Evolutionary conservation across 2,329 filamentous ascomycete genomes (phyloP).

Genomic region (Dryadomyces quercus-mongolicae): DNA sequence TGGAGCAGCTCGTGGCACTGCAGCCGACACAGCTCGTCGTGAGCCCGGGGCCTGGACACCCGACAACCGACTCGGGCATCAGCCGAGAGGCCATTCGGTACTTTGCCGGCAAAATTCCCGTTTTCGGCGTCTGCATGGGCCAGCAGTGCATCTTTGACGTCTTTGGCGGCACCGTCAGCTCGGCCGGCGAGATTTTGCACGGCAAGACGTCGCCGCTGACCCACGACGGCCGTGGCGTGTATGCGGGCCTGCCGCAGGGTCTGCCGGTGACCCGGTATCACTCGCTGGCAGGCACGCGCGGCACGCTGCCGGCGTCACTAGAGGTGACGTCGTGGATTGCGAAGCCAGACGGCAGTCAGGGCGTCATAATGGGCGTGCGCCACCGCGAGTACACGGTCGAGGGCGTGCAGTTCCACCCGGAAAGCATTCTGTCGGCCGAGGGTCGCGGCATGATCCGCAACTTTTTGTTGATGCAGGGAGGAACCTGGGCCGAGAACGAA

Average conservation of each 20-base stretch:
- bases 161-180: slow-evolving; percentile 82
- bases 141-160: slow-evolving; percentile 96
- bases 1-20: slow-evolving; percentile 71
- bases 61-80: slow-evolving; percentile 79
- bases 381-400: slow-evolving; percentile 89
- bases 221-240: slow-evolving; percentile 89
- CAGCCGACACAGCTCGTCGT: slow-evolving; percentile 90
- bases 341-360: slow-evolving; percentile 62
- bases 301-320: slow-evolving; percentile 72
- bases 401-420: slow-evolving; percentile 94
- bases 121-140: slow-evolving; percentile 98
- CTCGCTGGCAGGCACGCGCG: slow-evolving; percentile 83
- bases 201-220: slow-evolving; percentile 88
- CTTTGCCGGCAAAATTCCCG: slow-evolving; percentile 88
- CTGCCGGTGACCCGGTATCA: slow-evolving; percentile 92
- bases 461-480: slow-evolving; percentile 76
- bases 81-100: slow-evolving; percentile 84
- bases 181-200: slow-evolving; percentile 91
- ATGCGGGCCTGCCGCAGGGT: slow-evolving; percentile 64
- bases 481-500: slow-evolving; percentile 81
- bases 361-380: slow-evolving; percentile 91
- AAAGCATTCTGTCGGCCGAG: slow-evolving; percentile 87
- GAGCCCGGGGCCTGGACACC: slow-evolving; percentile 91
- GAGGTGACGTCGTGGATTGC: slow-evolving; percentile 87
- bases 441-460: slow-evolving; percentile 86